Conservation (phyloP, 1,284 basidiomycete species). For the Rhizopogon parksii region DNA sequence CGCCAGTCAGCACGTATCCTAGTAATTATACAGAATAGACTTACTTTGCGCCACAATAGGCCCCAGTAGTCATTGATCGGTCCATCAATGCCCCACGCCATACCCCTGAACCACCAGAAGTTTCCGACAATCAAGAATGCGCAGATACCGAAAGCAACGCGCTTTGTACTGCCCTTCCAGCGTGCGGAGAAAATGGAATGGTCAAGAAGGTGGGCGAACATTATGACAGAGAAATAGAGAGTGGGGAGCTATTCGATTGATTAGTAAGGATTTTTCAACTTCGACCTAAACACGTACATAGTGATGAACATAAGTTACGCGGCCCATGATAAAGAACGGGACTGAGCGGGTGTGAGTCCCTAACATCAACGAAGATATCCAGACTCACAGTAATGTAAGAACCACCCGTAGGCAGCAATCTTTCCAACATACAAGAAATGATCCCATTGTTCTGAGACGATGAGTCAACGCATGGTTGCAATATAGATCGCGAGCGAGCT, state of each 20-base stretch:
- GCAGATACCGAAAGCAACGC: constrained; percentile 62
- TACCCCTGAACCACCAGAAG: constrained; percentile 92
- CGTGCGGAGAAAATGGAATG: constrained; percentile 83
- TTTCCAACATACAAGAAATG: constrained; percentile 93
- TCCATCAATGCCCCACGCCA: constrained; percentile 87
- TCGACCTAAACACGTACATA: constrained; percentile 47
- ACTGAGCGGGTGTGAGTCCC: constrained; percentile 37
- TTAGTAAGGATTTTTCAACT: background rate
- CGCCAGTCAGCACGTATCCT: constrained; percentile 2
- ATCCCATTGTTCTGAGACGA: constrained; percentile 71
- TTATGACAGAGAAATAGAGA: constrained; percentile 91
- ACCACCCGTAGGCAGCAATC: constrained; percentile 88
- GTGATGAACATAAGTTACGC: constrained; percentile 88
- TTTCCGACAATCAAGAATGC: constrained; percentile 59
- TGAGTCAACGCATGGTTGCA: constrained; percentile 10
- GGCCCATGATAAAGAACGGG: constrained; percentile 95
- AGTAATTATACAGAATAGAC: constrained; percentile 18
- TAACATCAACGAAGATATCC: background rate
- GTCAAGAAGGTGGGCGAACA: constrained; percentile 87
- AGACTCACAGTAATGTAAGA: constrained; percentile 77
- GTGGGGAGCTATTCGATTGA: constrained; percentile 68
- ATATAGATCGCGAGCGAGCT: constrained; percentile 25
- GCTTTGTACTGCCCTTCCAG: constrained; percentile 61
- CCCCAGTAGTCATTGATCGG: constrained; percentile 77
- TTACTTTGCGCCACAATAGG: constrained; percentile 73